Evolutionary conservation across 2,329 filamentous ascomycete species (phyloP).

Genomic region (Claviceps citrina): DNA sequence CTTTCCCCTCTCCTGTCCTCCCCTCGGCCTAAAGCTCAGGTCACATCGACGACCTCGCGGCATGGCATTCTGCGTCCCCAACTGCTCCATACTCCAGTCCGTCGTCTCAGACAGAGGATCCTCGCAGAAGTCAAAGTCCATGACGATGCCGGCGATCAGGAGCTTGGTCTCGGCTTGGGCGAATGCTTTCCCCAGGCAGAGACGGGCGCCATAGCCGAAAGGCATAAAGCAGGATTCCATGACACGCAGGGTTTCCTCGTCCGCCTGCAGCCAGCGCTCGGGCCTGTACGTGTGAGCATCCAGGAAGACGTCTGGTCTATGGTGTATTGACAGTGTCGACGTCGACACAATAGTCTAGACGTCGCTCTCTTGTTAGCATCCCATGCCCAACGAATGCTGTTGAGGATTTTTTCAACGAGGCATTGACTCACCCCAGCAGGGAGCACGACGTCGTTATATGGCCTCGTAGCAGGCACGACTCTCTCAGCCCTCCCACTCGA

Average conservation of each 20-base stretch:
- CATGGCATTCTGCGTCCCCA: conserved; percentile 5
- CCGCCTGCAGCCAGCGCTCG: conserved; percentile 4
- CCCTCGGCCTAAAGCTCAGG: neutral
- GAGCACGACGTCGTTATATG: conserved; percentile 1
- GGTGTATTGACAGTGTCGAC: conserved; percentile 3
- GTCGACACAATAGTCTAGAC: conserved; percentile 5
- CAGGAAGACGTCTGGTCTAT: conserved; percentile 1
- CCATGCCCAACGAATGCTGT: no score
- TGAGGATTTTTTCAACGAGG: no score
- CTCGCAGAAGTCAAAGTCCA: conserved; percentile 1
- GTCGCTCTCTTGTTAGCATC: neutral
- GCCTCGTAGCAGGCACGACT: conserved; percentile 1
- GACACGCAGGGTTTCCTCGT: conserved; percentile 1
- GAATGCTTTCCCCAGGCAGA: conserved; percentile 4
- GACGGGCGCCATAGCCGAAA: conserved; percentile 4
- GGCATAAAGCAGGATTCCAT: conserved; percentile 6
- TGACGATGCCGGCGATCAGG: conserved; percentile 1
- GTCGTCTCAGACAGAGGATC: conserved; percentile 1
- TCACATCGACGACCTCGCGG: conserved; percentile 4
- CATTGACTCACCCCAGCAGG: conserved; percentile 1
- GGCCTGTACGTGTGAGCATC: neutral
- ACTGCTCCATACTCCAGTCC: conserved; percentile 2
- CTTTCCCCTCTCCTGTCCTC: no score
- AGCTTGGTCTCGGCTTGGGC: conserved; percentile 4
- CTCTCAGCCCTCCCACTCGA: conserved; percentile 5